A percentile compares a stretch with the other conserved stretches of the same genome.
Evolutionary conservation across 495 filamentous ascomycete genomes (phyloP).

Genomic region (Collariella sp.): DNA sequence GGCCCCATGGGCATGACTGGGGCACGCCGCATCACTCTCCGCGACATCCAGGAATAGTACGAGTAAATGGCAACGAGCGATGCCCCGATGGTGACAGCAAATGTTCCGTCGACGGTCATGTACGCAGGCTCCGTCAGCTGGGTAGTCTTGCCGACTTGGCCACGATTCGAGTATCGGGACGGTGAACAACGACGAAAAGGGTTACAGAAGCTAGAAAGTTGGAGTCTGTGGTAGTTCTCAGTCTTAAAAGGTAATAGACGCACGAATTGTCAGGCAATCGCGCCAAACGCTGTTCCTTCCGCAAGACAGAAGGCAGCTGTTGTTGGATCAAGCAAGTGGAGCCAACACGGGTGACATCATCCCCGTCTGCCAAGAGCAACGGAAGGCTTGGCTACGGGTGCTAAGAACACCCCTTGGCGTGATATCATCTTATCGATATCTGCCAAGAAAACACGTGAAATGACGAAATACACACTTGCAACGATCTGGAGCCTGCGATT

Average conservation of each 20-base stretch:
- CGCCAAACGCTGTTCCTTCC: no score
- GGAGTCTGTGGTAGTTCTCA: not conserved
- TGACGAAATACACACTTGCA: slow-evolving; percentile 17
- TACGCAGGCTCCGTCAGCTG: not conserved
- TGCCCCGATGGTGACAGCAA: not conserved
- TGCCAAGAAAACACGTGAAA: slow-evolving; percentile 26
- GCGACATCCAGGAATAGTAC: not conserved
- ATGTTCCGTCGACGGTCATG: not conserved
- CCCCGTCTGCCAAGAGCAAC: not conserved
- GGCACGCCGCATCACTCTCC: not conserved
- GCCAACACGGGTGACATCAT: not conserved
- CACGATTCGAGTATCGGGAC: no score
- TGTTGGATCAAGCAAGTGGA: not conserved
- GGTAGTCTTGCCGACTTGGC: no score
- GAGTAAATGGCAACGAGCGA: not conserved
- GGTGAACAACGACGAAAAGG: not conserved
- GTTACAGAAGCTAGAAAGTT: no score
- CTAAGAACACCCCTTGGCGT: not conserved
- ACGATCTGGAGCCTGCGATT: not conserved
- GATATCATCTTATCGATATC: not conserved
- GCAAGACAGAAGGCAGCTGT: not conserved
- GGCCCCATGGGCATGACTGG: not conserved
- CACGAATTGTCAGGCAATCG: no score
- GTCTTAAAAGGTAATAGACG: no score
- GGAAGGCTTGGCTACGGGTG: not conserved